Conservation (phyloP, 139 green algal species). For the Chlorella ohadii region DNA sequence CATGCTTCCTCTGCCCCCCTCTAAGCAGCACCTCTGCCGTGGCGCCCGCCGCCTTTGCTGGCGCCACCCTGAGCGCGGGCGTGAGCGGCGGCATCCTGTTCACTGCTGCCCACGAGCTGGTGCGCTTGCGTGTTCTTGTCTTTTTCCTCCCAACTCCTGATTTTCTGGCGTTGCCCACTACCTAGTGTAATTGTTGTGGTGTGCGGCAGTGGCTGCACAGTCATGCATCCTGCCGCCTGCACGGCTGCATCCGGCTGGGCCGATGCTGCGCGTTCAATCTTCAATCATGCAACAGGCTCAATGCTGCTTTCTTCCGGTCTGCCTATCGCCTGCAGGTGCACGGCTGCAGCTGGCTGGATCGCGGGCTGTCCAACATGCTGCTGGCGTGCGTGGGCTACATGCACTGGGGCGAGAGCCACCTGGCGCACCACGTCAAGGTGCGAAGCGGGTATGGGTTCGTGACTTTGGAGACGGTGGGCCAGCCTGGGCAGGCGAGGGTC, state of each 20-base stretch:
- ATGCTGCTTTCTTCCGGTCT: no score
- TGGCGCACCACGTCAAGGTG: slow-evolving; percentile 66
- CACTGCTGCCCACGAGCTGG: slow-evolving; percentile 37
- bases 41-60: slow-evolving; percentile 39
- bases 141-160: no score
- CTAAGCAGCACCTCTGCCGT: background rate
- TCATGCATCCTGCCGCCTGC: no score
- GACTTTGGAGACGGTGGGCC: no score
- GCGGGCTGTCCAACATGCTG: slow-evolving; percentile 37
- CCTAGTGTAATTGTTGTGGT: no score
- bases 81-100: slow-evolving; percentile 50
- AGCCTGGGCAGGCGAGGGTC: no score
- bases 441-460: no score
- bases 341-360: slow-evolving; percentile 39
- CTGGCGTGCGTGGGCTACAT: slow-evolving; percentile 59
- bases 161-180: no score
- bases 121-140: background rate
- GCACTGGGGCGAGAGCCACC: slow-evolving; percentile 61
- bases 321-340: slow-evolving; percentile 49
- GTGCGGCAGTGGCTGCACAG: no score
- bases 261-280: no score
- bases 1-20: background rate
- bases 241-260: no score
- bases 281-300: no score
- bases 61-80: background rate